Conservation (phyloP, 2,329 filamentous ascomycete genomes). For the Penicillium sp. region DNA sequence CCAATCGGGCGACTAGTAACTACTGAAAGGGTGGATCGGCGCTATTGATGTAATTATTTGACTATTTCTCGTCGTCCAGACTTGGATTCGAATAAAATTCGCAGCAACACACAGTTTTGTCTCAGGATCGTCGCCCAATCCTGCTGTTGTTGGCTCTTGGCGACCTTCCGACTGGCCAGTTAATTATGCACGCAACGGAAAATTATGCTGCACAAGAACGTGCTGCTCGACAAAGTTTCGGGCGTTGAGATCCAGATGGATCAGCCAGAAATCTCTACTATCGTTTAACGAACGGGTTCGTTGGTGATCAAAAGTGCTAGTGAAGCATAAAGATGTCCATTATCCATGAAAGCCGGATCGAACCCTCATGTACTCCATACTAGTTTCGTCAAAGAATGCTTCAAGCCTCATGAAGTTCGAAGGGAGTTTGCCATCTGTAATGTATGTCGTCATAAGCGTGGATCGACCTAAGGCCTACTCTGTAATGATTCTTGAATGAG, state of each 20-base stretch:
- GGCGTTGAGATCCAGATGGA: neutral
- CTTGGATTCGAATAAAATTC: neutral
- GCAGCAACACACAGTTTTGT: neutral
- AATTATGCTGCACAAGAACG: neutral
- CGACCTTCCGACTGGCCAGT: neutral
- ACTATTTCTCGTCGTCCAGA: neutral
- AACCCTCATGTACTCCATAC: neutral
- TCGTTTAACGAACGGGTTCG: neutral
- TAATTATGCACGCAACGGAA: neutral
- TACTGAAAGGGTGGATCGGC: constrained; percentile 14
- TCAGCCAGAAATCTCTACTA: neutral
- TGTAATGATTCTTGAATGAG: neutral
- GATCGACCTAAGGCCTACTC: neutral
- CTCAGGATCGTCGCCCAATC: neutral
- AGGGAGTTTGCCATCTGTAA: neutral
- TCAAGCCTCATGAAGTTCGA: too few species aligned
- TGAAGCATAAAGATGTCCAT: neutral
- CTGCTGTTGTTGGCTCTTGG: neutral
- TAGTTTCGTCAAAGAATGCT: too few species aligned
- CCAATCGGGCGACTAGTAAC: neutral
- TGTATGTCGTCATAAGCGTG: too few species aligned
- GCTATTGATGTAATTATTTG: constrained; percentile 17
- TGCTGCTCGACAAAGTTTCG: neutral
- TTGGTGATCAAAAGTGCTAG: neutral
- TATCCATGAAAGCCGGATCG: neutral